A percentile compares a stretch with the other conserved stretches of the same genome.
Conservation (phyloP, 768 basidiomycete genomes). For the Panellus pusillus region DNA sequence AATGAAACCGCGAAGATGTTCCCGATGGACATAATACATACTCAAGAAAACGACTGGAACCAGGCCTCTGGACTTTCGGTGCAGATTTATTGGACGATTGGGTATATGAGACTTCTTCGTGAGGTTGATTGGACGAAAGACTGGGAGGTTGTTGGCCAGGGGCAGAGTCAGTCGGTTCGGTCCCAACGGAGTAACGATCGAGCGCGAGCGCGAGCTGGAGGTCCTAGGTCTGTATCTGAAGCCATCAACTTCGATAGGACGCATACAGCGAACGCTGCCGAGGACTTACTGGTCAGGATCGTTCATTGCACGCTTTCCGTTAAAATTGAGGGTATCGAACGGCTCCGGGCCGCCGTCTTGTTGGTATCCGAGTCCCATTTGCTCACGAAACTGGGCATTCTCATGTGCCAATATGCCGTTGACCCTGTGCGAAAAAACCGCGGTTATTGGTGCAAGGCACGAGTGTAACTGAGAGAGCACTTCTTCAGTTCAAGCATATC, state of each 20-base stretch:
- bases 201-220: slow-evolving; percentile 68
- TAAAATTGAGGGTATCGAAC: slow-evolving; percentile 46
- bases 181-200: slow-evolving; percentile 52
- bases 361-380: slow-evolving; percentile 25
- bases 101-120: slow-evolving; percentile 26
- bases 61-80: slow-evolving; percentile 39
- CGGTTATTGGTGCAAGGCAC: slow-evolving; percentile 1
- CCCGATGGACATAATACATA: slow-evolving; percentile 26
- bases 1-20: slow-evolving; percentile 24
- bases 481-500: slow-evolving; percentile 58
- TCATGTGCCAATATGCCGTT: slow-evolving; percentile 51
- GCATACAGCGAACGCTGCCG: neutral
- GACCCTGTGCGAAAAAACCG: slow-evolving; percentile 34
- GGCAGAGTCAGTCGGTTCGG: slow-evolving; percentile 71
- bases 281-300: slow-evolving; percentile 43
- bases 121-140: slow-evolving; percentile 31
- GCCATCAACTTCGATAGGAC: neutral
- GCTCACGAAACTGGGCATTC: slow-evolving; percentile 48
- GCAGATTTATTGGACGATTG: slow-evolving; percentile 24
- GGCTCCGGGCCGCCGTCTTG: slow-evolving; percentile 27
- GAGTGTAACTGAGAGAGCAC: slow-evolving; percentile 34
- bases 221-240: slow-evolving; percentile 30
- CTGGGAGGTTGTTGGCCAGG: slow-evolving; percentile 55
- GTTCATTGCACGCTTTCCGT: slow-evolving; percentile 65
- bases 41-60: slow-evolving; percentile 52